These are phyloP conservation scores for Pyrus betulifolia DNA, from an alignment of 306 rosid species.

Conservation along the genomic window DNA sequence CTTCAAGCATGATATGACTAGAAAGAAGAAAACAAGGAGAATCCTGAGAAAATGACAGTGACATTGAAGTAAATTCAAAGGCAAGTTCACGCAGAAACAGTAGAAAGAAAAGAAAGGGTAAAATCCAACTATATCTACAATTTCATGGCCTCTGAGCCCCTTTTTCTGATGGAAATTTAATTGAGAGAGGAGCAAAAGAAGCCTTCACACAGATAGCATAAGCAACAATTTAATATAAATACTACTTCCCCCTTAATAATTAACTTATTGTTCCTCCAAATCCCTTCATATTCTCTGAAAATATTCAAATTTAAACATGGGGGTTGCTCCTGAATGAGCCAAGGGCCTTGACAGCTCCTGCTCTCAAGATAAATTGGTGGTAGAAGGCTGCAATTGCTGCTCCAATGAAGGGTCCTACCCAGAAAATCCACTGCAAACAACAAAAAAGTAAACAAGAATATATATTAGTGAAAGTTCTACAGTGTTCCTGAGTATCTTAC, in stretches of 20 bases:
- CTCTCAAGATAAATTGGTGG: constrained; percentile 89
- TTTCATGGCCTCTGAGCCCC: not conserved
- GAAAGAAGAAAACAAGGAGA: too few species aligned
- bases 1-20: too few species aligned
- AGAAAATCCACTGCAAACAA: constrained; percentile 75
- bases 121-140: constrained; percentile 5
- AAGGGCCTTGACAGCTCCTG: constrained; percentile 75
- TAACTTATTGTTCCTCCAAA: not conserved
- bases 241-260: not conserved
- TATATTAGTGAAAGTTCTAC: not conserved
- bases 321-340: constrained; percentile 94
- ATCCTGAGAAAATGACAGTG: not conserved
- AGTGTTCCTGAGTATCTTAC: not conserved
- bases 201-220: constrained; percentile 6
- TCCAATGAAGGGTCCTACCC: constrained; percentile 91
- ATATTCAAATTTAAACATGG: constrained; percentile 20
- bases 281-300: not conserved
- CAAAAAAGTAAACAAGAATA: not conserved
- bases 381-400: constrained; percentile 96
- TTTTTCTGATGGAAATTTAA: not conserved
- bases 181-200: not conserved
- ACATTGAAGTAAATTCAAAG: constrained; percentile 33
- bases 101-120: not conserved
- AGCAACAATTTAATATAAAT: not conserved
- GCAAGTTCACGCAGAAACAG: constrained; percentile 23